Conservation (phyloP, 2,329 filamentous ascomycete species). For the Pseudogymnoascus sp. region DNA sequence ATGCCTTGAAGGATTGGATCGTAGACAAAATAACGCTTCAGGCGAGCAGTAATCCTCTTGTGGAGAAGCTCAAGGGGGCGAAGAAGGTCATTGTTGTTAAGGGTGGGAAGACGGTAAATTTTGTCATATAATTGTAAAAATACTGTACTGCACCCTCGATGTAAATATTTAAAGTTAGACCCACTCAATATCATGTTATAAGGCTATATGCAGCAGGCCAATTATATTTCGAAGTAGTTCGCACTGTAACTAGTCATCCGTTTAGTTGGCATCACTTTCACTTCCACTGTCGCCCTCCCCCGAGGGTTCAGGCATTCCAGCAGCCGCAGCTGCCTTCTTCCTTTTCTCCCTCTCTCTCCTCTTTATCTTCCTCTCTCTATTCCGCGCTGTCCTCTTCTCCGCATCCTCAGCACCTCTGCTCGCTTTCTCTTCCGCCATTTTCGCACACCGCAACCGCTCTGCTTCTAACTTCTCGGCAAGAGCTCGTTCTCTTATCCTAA, state of each 20-base stretch:
- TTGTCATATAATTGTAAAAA: slow-evolving; percentile 43
- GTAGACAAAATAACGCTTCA: slow-evolving; percentile 53
- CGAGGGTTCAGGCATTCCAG: background rate
- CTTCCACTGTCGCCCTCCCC: background rate
- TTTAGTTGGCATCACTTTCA: background rate
- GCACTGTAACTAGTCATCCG: background rate
- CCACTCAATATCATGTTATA: background rate
- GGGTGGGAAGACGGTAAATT: slow-evolving; percentile 65
- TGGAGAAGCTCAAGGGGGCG: slow-evolving; percentile 41
- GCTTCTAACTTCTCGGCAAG: slow-evolving; percentile 35
- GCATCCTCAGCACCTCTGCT: slow-evolving; percentile 50
- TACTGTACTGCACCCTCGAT: background rate
- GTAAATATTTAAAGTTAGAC: background rate
- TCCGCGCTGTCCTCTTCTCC: slow-evolving; percentile 57
- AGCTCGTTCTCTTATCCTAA: slow-evolving; percentile 39
- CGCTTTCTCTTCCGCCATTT: slow-evolving; percentile 33
- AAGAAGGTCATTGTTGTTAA: slow-evolving; percentile 60
- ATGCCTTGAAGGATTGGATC: slow-evolving; percentile 52
- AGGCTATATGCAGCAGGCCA: background rate
- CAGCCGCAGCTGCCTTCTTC: slow-evolving; percentile 2
- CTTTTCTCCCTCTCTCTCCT: slow-evolving; percentile 34
- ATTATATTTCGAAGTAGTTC: background rate
- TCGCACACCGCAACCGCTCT: slow-evolving; percentile 23
- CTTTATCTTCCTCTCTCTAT: slow-evolving; percentile 48
- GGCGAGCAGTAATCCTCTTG: slow-evolving; percentile 34